phyloP scores from a whole-genome alignment of 2,329 filamentous ascomycete species.

The Neopestalotiopsis rosae region DNA sequence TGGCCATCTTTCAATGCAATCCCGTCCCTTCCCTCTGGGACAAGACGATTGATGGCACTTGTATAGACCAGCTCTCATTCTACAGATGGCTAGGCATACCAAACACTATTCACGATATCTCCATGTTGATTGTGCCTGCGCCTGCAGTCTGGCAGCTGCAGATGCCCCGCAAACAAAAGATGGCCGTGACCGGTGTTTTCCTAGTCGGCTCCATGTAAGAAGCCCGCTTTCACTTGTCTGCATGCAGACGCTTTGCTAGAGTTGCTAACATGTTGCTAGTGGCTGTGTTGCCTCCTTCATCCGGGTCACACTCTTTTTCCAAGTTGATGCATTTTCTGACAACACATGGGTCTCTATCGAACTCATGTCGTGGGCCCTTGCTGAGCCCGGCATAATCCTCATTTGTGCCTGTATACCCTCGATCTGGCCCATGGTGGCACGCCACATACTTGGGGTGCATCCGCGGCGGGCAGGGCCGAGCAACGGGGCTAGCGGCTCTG shows the following conservation, averaged over 20 bases:
- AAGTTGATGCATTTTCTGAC: conserved; percentile 21
- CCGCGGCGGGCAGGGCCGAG: not conserved
- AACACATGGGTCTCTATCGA: conserved; percentile 25
- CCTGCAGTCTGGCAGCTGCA: conserved; percentile 24
- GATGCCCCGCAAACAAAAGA: conserved; percentile 22
- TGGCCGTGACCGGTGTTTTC: conserved; percentile 24
- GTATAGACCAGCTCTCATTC: conserved; percentile 12
- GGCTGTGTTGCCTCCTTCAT: conserved; percentile 25
- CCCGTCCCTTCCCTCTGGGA: conserved; percentile 22
- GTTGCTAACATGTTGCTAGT: conserved; percentile 6
- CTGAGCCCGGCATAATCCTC: conserved; percentile 23
- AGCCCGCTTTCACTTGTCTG: no score
- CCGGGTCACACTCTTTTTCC: conserved; percentile 22
- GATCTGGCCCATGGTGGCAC: conserved; percentile 4
- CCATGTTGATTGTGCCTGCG: conserved; percentile 24
- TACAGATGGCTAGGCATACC: conserved; percentile 21
- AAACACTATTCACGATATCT: conserved; percentile 23
- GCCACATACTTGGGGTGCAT: not conserved
- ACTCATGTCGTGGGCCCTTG: conserved; percentile 23
- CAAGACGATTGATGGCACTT: conserved; percentile 17
- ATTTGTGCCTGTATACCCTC: conserved; percentile 23
- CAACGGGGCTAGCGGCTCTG: not conserved
- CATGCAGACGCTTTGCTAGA: no score
- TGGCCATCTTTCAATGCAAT: conserved; percentile 21
- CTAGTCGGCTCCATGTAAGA: conserved; percentile 25